phyloP scores from a whole-genome alignment of 1,284 basidiomycete genomes.

The Thecaphora frezii region DNA sequence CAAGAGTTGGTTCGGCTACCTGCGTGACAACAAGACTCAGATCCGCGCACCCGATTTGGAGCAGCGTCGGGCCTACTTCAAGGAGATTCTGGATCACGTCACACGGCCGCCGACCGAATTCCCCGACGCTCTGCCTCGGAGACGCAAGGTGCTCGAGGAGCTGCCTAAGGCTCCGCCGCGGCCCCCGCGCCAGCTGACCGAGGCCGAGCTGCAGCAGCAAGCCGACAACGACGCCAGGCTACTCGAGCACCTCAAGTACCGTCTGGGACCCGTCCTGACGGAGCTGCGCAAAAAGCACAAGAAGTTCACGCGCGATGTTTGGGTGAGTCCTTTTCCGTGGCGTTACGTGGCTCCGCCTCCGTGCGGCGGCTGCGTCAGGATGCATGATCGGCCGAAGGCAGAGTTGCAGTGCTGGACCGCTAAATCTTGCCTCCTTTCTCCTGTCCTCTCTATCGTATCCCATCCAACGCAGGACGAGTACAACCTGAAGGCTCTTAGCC shows the following conservation, averaged over 20 bases:
- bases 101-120: conserved; percentile 76
- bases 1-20: conserved; percentile 83
- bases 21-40: conserved; percentile 73
- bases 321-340: conserved; percentile 41
- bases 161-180: conserved; percentile 86
- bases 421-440: neutral
- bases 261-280: conserved; percentile 79
- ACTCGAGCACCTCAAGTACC: conserved; percentile 80
- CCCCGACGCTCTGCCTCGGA: conserved; percentile 82
- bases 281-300: conserved; percentile 93
- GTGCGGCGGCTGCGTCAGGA: no score
- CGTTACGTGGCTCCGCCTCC: no score
- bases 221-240: conserved; percentile 77
- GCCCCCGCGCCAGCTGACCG: conserved; percentile 78
- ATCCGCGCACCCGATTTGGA: conserved; percentile 61
- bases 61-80: conserved; percentile 78
- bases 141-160: conserved; percentile 80
- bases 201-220: conserved; percentile 79
- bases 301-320: conserved; percentile 80
- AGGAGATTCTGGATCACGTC: conserved; percentile 60
- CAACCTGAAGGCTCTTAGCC: conserved; percentile 58
- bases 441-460: neutral
- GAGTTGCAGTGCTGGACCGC: no score
- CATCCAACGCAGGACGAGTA: conserved; percentile 42
- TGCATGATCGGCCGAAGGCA: no score